These are phyloP conservation scores for Sporisorium scitamineum DNA, from an alignment of 1,284 basidiomycete genomes.

Conservation along the genomic window DNA sequence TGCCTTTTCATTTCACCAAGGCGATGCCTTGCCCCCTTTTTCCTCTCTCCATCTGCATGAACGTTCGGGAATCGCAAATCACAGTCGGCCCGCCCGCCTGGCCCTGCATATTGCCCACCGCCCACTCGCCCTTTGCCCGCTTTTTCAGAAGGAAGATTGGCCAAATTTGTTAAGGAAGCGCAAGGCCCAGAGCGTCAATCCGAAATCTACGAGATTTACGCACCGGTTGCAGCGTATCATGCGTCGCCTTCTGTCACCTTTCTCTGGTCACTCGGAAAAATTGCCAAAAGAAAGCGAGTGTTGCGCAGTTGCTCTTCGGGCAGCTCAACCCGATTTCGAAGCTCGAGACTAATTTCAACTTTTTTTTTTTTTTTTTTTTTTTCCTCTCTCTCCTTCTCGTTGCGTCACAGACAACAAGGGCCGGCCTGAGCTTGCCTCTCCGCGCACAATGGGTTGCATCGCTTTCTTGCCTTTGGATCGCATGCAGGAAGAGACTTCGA, in stretches of 20 bases:
- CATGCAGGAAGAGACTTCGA: neutral
- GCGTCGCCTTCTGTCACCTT: neutral
- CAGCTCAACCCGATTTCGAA: neutral
- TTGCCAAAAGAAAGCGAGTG: too few species aligned
- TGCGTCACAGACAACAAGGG: neutral
- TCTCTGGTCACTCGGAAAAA: neutral
- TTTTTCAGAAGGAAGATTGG: neutral
- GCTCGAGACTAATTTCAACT: too few species aligned
- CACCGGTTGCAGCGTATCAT: too few species aligned
- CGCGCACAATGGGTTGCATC: neutral
- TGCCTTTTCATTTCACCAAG: neutral
- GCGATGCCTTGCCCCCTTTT: neutral
- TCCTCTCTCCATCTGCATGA: neutral
- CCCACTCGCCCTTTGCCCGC: neutral
- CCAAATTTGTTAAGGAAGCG: too few species aligned
- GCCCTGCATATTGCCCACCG: conserved; percentile 1
- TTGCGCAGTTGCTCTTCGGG: neutral
- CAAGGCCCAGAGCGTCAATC: too few species aligned
- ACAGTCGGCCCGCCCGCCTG: neutral
- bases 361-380: too few species aligned
- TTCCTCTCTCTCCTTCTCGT: neutral
- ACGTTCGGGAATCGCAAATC: conserved; percentile 1
- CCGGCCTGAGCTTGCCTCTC: too few species aligned
- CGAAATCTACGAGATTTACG: too few species aligned
- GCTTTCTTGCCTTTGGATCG: neutral